Percentiles rank a stretch among this genome's conserved stretches.
phyloP scores from a whole-genome alignment of 306 rosid species.

The Citrullus amarus region DNA sequence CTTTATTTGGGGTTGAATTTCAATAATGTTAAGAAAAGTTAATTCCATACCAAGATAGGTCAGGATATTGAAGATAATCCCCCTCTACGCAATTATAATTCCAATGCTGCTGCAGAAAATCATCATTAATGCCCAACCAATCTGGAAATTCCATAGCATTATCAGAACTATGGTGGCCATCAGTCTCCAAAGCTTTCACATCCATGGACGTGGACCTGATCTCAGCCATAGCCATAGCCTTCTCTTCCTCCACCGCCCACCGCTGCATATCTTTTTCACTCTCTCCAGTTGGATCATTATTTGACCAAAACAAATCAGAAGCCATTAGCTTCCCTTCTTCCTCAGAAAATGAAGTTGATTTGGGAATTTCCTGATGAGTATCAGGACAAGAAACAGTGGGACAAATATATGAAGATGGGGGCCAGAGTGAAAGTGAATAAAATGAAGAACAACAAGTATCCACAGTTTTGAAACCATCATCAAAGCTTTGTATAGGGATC shows the following conservation, averaged over 20 bases:
- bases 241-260: slow-evolving; percentile 46
- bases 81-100: slow-evolving; percentile 33
- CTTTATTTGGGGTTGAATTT: neutral
- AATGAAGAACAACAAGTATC: slow-evolving; percentile 25
- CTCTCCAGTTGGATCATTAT: slow-evolving; percentile 16
- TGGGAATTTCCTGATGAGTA: slow-evolving; percentile 29
- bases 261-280: slow-evolving; percentile 32
- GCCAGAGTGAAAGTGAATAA: slow-evolving; percentile 17
- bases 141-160: slow-evolving; percentile 60
- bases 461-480: slow-evolving; percentile 53
- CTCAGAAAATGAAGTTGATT: neutral
- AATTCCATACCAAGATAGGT: slow-evolving; percentile 62
- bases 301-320: slow-evolving; percentile 19
- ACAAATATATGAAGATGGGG: slow-evolving; percentile 37
- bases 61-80: slow-evolving; percentile 39
- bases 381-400: slow-evolving; percentile 17
- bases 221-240: slow-evolving; percentile 41
- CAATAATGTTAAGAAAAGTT: neutral
- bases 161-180: slow-evolving; percentile 26
- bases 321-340: slow-evolving; percentile 3
- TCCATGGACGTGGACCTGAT: slow-evolving; percentile 32
- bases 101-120: slow-evolving; percentile 33
- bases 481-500: slow-evolving; percentile 63
- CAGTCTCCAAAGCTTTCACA: slow-evolving; percentile 23
- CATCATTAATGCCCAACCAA: slow-evolving; percentile 61